Evolutionary conservation across 2,329 filamentous ascomycete genomes (phyloP), one percentile per base, ranked within the genome.

Genomic region (Stagonosporopsis tanaceti): DNA sequence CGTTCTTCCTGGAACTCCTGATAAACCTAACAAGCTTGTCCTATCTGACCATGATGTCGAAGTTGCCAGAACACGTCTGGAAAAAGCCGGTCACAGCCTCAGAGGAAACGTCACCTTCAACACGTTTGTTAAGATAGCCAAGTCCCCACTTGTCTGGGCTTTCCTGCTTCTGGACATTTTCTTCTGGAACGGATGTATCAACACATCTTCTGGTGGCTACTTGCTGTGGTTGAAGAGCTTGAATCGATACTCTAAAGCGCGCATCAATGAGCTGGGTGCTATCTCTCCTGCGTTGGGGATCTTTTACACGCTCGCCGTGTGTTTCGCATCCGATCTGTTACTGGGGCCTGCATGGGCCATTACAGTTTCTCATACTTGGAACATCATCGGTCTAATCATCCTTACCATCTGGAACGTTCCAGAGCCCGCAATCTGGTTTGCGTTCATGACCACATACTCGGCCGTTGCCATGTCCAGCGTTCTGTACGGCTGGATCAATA

Each of bases 151-250:
- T 15, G 80, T 87, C 47, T 87, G 81, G 77, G 72, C 78, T 0
- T 70, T 87, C 9, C 71, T 85, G 0, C 57, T 82, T 1, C 75
- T 84, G 28, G 81, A 85, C 44, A 76, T 84, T 5, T 76, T 87
- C 24, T 87, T 87, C 71, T 87, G 83, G 82, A 86, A 86, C 56
- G 77, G 79, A 5, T 71, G 79, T n/a, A 57, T 68, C 60, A 80
- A 83, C 44, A 80, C 78, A 1, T 77, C 69, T 6, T 75, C 79
- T 1, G 84, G 82, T 2, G 80, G 78, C 0, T 87, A 83, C 56
- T 67, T 86, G 2, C 76, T 88, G 0, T 87, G 85, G 85, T 73
- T 87, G 44, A 87, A 87, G 70, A 84, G 80, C 53, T 64, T 87
- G 14, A 69, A 79, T 1, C 76, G 81, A 2, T 86, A 79, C 65